These are phyloP conservation scores for Kluyveromyces nonfermentans DNA, from an alignment of 805 yeast genomes.

Conservation along the genomic window DNA sequence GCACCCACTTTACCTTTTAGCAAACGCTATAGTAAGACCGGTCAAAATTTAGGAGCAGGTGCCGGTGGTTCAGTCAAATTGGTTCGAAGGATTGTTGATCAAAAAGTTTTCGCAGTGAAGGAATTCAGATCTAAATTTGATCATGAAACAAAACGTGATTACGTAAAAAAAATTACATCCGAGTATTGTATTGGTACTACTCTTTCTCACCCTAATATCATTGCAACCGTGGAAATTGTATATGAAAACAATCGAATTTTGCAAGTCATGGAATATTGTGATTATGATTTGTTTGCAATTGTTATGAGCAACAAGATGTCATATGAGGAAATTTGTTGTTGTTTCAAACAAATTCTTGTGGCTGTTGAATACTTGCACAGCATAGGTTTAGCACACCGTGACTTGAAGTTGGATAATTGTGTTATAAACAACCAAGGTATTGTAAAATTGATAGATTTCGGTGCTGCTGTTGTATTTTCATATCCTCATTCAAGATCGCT, in stretches of 20 bases:
- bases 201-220: conserved; percentile 78
- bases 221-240: conserved; percentile 84
- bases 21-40: conserved; percentile 70
- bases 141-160: conserved; percentile 72
- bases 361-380: conserved; percentile 76
- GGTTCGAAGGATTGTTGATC: conserved; percentile 57
- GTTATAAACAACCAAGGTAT: conserved; percentile 76
- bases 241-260: conserved; percentile 79
- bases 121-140: conserved; percentile 74
- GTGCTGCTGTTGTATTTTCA: conserved; percentile 83
- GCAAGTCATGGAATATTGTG: conserved; percentile 94
- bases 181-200: conserved; percentile 93
- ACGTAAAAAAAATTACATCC: conserved; percentile 85
- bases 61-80: conserved; percentile 88
- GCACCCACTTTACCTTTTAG: conserved; percentile 47
- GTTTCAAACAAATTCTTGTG: conserved; percentile 75
- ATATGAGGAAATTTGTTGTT: conserved; percentile 70
- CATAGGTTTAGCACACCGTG: conserved; percentile 86
- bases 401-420: conserved; percentile 86
- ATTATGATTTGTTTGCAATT: conserved; percentile 84
- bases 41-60: conserved; percentile 86
- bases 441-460: conserved; percentile 86
- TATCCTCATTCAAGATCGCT: conserved; percentile 72
- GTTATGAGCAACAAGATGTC: conserved; percentile 91
- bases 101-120: conserved; percentile 78